Conservation (phyloP, 208 protist species). For the Acanthamoeba royreba region DNA sequence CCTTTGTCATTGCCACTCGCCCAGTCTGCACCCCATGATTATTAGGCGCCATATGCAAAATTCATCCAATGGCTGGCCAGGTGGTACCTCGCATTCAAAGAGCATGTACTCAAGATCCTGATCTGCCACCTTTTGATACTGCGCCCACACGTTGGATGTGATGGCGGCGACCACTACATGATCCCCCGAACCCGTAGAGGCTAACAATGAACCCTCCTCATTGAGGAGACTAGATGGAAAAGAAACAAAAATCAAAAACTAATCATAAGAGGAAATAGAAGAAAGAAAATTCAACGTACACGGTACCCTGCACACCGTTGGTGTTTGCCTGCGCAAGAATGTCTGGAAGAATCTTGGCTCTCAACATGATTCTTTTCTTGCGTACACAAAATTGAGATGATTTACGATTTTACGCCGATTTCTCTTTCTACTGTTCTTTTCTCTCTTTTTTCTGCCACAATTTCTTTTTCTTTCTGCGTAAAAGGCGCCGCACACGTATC, state of each 20-base stretch:
- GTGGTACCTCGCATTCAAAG: neutral
- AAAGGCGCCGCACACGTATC: no score
- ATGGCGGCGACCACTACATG: neutral
- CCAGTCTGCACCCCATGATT: neutral
- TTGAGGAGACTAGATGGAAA: neutral
- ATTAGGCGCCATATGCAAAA: no score
- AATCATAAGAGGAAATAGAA: neutral
- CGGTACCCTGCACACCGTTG: slow-evolving; percentile 6
- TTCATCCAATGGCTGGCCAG: no score
- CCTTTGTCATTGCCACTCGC: slow-evolving; percentile 1
- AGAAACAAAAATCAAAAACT: neutral
- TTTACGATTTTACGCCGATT: neutral
- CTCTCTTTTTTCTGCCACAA: neutral
- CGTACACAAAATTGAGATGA: no score
- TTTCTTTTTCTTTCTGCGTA: no score
- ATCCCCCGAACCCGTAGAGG: neutral
- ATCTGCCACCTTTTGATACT: neutral
- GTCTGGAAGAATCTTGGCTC: neutral
- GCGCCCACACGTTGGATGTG: neutral
- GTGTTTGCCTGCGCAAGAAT: slow-evolving; percentile 39
- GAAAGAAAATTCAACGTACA: neutral
- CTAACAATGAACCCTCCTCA: slow-evolving; percentile 1
- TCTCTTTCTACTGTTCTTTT: neutral
- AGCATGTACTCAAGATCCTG: slow-evolving; percentile 27
- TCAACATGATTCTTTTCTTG: neutral